These are phyloP conservation scores for Pythium plurisporium DNA, from an alignment of 352 stramenopile genomes.

Conservation along the genomic window DNA sequence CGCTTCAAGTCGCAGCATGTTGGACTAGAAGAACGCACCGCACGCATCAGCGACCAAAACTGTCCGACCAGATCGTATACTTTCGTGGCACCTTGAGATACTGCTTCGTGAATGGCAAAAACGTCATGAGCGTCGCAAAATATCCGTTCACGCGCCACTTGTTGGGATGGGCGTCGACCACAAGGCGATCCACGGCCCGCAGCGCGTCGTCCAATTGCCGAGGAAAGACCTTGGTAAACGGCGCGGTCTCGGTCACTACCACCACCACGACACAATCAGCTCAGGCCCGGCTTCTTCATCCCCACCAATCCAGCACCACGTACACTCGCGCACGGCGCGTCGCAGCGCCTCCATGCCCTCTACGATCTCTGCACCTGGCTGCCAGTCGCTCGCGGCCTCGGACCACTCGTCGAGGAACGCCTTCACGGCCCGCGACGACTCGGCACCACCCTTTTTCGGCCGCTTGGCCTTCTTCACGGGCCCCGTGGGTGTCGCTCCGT, in stretches of 20 bases:
- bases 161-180: constrained; percentile 82
- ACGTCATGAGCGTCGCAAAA: constrained; percentile 85
- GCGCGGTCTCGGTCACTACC: constrained; percentile 41
- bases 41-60: not conserved
- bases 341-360: constrained; percentile 52
- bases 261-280: not conserved
- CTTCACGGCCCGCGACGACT: constrained; percentile 46
- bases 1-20: constrained; percentile 82
- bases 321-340: constrained; percentile 60
- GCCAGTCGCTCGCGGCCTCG: constrained; percentile 69
- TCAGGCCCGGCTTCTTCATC: not conserved
- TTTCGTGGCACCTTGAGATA: constrained; percentile 72
- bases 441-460: constrained; percentile 40
- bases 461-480: constrained; percentile 27
- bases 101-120: constrained; percentile 86
- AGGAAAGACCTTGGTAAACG: constrained; percentile 81
- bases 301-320: constrained; percentile 10
- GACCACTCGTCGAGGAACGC: constrained; percentile 63
- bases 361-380: constrained; percentile 45
- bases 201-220: constrained; percentile 73
- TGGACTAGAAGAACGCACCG: constrained; percentile 38
- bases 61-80: not conserved
- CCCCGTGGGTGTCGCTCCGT: not conserved
- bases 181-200: constrained; percentile 70
- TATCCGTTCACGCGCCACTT: constrained; percentile 88